phyloP scores from a whole-genome alignment of 345 rosid species.

The Rhodamnia rubescens region DNA sequence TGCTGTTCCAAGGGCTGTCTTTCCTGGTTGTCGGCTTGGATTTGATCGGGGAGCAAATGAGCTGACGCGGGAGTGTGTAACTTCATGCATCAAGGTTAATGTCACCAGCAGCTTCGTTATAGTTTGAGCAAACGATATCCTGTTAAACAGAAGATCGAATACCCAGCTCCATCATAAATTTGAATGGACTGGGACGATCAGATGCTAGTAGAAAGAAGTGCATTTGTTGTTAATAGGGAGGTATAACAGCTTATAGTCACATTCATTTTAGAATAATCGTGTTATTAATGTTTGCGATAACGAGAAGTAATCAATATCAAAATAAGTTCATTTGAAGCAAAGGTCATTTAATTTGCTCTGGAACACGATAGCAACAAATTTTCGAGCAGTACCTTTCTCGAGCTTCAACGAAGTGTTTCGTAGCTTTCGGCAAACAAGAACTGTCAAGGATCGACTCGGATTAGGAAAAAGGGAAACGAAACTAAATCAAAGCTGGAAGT shows the following conservation, averaged over 20 bases:
- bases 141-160: background rate
- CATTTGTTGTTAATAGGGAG: background rate
- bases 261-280: background rate
- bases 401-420: background rate
- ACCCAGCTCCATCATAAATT: background rate
- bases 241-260: background rate
- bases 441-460: background rate
- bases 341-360: background rate
- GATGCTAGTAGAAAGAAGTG: background rate
- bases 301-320: background rate
- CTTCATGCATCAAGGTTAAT: background rate
- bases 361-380: background rate
- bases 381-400: background rate
- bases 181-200: background rate
- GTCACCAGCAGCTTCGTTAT: background rate
- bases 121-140: background rate
- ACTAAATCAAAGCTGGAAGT: background rate
- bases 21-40: slow-evolving; percentile 84
- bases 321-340: background rate
- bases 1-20: slow-evolving; percentile 79
- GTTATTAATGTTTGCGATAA: background rate
- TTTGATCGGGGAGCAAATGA: slow-evolving; percentile 83
- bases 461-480: background rate
- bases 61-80: slow-evolving; percentile 11
- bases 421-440: background rate